Percentiles rank a stretch among this genome's conserved stretches.
Evolutionary conservation across 345 rosid genomes (phyloP).

Genomic region (Eucalyptus grandis): DNA sequence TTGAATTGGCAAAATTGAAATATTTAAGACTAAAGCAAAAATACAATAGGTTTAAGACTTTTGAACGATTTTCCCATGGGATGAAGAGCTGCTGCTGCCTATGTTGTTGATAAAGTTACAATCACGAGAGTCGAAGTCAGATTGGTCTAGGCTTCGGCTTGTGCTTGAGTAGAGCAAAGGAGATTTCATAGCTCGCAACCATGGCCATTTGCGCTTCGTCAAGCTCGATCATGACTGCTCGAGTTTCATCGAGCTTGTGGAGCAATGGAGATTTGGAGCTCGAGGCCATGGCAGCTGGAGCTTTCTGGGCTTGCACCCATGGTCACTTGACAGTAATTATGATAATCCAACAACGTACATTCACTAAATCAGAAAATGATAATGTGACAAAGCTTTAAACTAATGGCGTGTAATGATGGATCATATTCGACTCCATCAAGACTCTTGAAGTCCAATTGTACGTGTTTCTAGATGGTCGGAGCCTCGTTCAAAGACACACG

Average conservation of each 20-base stretch:
- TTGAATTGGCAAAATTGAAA: too few species aligned
- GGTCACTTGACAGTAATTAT: background rate
- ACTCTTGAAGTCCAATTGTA: background rate
- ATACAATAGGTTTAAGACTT: too few species aligned
- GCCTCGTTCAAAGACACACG: background rate
- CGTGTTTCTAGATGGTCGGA: background rate
- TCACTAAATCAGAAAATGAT: background rate
- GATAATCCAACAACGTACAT: background rate
- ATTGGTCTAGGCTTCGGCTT: background rate
- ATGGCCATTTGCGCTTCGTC: background rate
- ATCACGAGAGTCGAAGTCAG: background rate
- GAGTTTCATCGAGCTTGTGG: background rate
- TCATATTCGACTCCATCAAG: background rate
- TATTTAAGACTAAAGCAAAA: too few species aligned
- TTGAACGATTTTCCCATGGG: fast-evolving
- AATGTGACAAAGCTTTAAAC: background rate
- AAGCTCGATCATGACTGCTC: background rate
- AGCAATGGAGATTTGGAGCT: background rate
- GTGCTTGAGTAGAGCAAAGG: background rate
- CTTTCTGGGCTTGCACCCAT: background rate
- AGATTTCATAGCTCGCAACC: background rate
- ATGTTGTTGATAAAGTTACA: background rate
- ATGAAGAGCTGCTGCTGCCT: background rate
- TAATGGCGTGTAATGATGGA: background rate
- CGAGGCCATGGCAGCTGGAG: background rate